Conservation (phyloP, 495 filamentous ascomycete species). For the Zalerion maritima region DNA sequence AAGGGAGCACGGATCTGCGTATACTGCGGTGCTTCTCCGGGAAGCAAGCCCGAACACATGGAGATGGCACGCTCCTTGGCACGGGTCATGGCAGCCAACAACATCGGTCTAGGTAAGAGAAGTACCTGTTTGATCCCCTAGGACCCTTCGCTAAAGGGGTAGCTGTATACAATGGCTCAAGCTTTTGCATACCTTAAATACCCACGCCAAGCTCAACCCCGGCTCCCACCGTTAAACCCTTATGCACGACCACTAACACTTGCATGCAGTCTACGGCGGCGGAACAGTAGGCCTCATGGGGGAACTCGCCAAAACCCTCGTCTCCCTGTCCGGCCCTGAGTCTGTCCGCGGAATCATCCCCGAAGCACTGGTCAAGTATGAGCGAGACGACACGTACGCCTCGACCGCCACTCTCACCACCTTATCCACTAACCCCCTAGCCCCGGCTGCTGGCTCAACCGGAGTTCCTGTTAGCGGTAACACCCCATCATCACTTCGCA, state of each 20-base stretch:
- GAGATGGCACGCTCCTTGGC: slow-evolving; percentile 70
- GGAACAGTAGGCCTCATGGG: slow-evolving; percentile 94
- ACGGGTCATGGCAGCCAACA: slow-evolving; percentile 51
- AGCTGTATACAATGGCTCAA: no score
- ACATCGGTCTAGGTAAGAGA: slow-evolving; percentile 51
- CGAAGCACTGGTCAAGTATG: slow-evolving; percentile 63
- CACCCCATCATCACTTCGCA: no score
- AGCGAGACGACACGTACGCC: slow-evolving; percentile 42
- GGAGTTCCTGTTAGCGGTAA: slow-evolving; percentile 2
- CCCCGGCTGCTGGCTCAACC: not conserved
- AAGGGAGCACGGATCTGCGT: slow-evolving; percentile 48
- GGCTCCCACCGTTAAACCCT: not conserved
- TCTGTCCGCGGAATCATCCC: slow-evolving; percentile 92
- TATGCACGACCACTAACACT: slow-evolving; percentile 3
- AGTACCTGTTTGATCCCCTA: not conserved
- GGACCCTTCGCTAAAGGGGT: not conserved
- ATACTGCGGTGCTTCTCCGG: slow-evolving; percentile 68
- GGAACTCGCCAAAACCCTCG: slow-evolving; percentile 75
- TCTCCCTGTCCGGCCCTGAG: slow-evolving; percentile 63
- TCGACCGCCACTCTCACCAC: slow-evolving; percentile 13
- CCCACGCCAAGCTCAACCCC: no score
- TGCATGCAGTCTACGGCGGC: slow-evolving; percentile 64
- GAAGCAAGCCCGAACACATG: slow-evolving; percentile 51
- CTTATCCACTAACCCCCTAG: no score
- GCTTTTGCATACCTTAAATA: no score